Evolutionary conservation across 2,329 filamentous ascomycete genomes (phyloP), one percentile per base, ranked within the genome.

Genomic region (Neurospora sp.): DNA sequence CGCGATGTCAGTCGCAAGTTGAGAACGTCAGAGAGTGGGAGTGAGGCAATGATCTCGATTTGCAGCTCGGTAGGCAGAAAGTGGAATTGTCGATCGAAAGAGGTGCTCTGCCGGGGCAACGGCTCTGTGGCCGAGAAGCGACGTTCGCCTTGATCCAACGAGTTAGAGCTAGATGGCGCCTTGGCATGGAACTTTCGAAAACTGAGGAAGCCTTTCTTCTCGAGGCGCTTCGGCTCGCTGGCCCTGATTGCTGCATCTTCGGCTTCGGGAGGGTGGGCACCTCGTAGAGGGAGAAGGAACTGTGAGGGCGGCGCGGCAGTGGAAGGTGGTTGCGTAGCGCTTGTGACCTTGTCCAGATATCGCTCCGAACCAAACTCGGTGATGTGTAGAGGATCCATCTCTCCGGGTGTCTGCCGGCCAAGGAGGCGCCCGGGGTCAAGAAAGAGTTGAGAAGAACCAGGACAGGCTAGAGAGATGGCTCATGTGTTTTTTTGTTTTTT

Each of bases 311-410:
- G 23, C 43, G 62, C 69, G 28, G 38, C 28, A 37, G 36, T 41
- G 12, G 65, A 38, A 57, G 74, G 69, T 40, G 71, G 72, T 79
- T 73, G 46, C 72, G 76, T 69, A 81, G 80, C 73, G 80, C 77
- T 73, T 83, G 82, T 19, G 71, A 89, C 78, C 79, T 90, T 90
- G 69, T 85, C 84, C 73, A 89, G 87, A 76, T 88, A 90, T 73
- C 86, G 86, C 78, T 86, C 83, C 65, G 88, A 90, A 72, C 87
- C 88, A 79, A 90, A 90, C 78, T 90, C 88, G 71, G 88, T 89
- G 72, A 88, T 83, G 73, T 89, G 87, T 74, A 85, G 83, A 75
- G 86, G 86, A 73, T 89, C 88, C 87, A 89, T 88, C 71, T 65
- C 41, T 62, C 67, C 65, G 67, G 68, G 57, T 74, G 68, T 66